Conservation (phyloP, 202 grass and related monocot species). For the Elaeis oleifera region DNA sequence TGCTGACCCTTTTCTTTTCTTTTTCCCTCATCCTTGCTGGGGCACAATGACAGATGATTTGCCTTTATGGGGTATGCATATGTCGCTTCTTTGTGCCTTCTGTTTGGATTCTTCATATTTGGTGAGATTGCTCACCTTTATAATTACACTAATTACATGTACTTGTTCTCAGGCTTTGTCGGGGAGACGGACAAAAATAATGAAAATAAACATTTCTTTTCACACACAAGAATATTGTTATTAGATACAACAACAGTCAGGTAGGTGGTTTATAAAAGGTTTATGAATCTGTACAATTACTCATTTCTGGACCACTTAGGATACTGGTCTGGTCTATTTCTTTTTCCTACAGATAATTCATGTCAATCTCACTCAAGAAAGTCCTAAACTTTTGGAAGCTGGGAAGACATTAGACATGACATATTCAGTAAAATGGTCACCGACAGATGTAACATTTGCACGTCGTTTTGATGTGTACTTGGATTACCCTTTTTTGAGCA, state of each 20-base stretch:
- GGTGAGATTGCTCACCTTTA: conserved; percentile 8
- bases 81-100: conserved; percentile 7
- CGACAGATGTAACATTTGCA: conserved; percentile 12
- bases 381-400: conserved; percentile 14
- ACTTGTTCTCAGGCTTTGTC: conserved; percentile 57
- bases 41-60: conserved; percentile 63
- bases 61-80: conserved; percentile 88
- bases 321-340: background rate
- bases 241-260: conserved; percentile 78
- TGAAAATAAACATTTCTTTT: conserved; percentile 74
- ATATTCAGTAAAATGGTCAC: conserved; percentile 10
- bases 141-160: conserved; percentile 6
- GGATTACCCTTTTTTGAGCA: conserved; percentile 23
- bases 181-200: conserved; percentile 78
- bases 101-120: conserved; percentile 10
- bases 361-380: conserved; percentile 15
- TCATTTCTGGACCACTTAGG: background rate
- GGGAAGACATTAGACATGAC: conserved; percentile 18
- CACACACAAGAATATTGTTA: conserved; percentile 80
- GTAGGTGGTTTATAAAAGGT: conserved; percentile 26
- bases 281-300: conserved; percentile 1
- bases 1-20: too few species aligned
- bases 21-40: background rate
- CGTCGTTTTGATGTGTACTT: conserved; percentile 19
- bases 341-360: conserved; percentile 15